Evolutionary conservation across 306 rosid genomes (phyloP).

Genomic region (Ziziphus jujuba): DNA sequence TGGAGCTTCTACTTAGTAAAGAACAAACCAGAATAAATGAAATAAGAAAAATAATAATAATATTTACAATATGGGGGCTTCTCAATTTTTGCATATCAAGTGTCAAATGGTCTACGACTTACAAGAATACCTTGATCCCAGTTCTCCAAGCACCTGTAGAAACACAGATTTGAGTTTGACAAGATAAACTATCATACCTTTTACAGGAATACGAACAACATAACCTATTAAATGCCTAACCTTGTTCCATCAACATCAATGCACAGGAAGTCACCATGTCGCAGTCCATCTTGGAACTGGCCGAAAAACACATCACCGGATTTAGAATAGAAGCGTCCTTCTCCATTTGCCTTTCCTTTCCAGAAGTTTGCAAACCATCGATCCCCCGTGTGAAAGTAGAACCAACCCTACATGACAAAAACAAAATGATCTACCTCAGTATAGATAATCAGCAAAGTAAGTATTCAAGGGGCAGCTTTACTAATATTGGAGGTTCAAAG

Average conservation of each 20-base stretch:
- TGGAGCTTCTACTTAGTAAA: too few species aligned
- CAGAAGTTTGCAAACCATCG: conserved; percentile 97
- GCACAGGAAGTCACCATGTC: conserved; percentile 82
- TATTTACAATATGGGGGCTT: too few species aligned
- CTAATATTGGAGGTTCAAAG: too few species aligned
- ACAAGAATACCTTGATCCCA: conserved; percentile 73
- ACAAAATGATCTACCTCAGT: not conserved
- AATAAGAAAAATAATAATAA: too few species aligned
- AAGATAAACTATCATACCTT: not conserved
- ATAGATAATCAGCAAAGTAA: too few species aligned
- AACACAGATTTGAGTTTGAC: not conserved
- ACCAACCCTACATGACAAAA: conserved; percentile 72
- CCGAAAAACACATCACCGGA: conserved; percentile 87
- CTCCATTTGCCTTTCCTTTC: conserved; percentile 98
- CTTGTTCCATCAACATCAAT: conserved; percentile 74
- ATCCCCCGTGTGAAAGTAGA: conserved; percentile 85
- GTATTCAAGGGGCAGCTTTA: not conserved
- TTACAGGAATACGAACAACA: not conserved
- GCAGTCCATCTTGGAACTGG: conserved; percentile 85
- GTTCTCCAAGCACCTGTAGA: conserved; percentile 59
- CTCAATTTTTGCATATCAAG: conserved; percentile 4
- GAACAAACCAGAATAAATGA: too few species aligned
- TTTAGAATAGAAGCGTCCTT: conserved; percentile 88
- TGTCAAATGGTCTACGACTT: conserved; percentile 47
- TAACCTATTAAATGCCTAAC: conserved; percentile 33